phyloP scores from a whole-genome alignment of 352 stramenopile genomes.

The Blastocystis sp. region DNA sequence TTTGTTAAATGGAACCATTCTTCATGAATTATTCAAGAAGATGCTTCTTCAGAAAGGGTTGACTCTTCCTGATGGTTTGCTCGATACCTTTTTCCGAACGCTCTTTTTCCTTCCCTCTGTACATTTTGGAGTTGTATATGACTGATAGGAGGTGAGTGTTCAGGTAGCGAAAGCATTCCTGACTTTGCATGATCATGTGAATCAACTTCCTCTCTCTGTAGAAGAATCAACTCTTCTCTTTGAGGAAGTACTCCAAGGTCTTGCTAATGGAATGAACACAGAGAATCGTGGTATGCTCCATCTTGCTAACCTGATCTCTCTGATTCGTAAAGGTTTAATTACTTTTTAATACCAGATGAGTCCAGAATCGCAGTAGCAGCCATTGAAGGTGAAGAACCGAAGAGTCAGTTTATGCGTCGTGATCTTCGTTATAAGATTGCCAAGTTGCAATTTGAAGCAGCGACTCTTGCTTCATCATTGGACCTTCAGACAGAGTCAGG shows the following conservation, averaged over 20 bases:
- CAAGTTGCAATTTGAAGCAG: background rate
- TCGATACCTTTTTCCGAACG: background rate
- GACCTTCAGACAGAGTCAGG: background rate
- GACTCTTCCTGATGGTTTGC: background rate
- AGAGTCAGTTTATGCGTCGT: slow-evolving; percentile 59
- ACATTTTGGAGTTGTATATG: background rate
- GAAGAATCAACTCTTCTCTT: slow-evolving; percentile 1
- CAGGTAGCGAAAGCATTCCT: background rate
- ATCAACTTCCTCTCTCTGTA: background rate
- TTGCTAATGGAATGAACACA: background rate
- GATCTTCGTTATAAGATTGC: background rate
- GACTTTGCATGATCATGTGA: background rate
- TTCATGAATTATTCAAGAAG: background rate
- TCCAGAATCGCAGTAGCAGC: background rate
- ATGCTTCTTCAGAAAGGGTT: slow-evolving; percentile 4
- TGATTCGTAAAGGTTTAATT: background rate
- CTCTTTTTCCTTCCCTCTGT: background rate
- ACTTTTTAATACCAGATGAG: background rate
- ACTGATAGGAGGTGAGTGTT: background rate
- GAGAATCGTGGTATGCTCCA: background rate
- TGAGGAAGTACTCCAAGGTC: background rate
- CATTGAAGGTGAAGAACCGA: background rate
- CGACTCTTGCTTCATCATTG: background rate
- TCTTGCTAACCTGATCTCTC: background rate
- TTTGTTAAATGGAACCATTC: background rate